Evolutionary conservation across 805 yeast genomes (phyloP).

Genomic region (Starmerella davenportii): DNA sequence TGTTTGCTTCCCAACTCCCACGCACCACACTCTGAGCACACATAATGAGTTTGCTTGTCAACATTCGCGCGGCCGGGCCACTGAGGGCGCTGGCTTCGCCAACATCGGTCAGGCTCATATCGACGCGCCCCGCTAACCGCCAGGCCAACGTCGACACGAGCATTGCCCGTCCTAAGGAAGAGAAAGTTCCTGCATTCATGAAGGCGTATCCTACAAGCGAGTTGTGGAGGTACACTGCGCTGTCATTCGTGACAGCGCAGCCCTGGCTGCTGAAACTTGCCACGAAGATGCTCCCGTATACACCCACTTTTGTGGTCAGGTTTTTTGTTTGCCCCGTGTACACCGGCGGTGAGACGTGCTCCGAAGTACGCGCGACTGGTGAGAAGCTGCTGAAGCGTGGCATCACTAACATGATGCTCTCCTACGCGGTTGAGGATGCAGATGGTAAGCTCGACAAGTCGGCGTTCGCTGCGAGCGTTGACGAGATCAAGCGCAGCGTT

Average conservation of each 20-base stretch:
- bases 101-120: not conserved
- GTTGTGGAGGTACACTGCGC: constrained; percentile 19
- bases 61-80: no score
- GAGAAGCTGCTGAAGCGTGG: constrained; percentile 49
- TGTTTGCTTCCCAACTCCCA: no score
- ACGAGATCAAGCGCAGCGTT: constrained; percentile 37
- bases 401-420: constrained; percentile 86
- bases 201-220: constrained; percentile 17
- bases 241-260: constrained; percentile 22
- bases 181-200: constrained; percentile 14
- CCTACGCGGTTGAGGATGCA: constrained; percentile 83
- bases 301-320: constrained; percentile 53
- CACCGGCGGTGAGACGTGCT: constrained; percentile 73
- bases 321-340: constrained; percentile 62
- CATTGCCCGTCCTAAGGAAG: not conserved
- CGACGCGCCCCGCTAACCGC: not conserved
- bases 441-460: constrained; percentile 36
- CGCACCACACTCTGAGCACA: no score
- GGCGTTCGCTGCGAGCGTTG: constrained; percentile 27
- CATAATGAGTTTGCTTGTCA: no score
- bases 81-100: not conserved
- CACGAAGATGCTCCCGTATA: constrained; percentile 22
- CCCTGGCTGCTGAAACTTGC: constrained; percentile 20
- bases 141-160: not conserved
- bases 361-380: constrained; percentile 58